These are phyloP conservation scores for Fusarium sp. DNA, from an alignment of 2,329 filamentous ascomycete genomes.

Conservation along the genomic window DNA sequence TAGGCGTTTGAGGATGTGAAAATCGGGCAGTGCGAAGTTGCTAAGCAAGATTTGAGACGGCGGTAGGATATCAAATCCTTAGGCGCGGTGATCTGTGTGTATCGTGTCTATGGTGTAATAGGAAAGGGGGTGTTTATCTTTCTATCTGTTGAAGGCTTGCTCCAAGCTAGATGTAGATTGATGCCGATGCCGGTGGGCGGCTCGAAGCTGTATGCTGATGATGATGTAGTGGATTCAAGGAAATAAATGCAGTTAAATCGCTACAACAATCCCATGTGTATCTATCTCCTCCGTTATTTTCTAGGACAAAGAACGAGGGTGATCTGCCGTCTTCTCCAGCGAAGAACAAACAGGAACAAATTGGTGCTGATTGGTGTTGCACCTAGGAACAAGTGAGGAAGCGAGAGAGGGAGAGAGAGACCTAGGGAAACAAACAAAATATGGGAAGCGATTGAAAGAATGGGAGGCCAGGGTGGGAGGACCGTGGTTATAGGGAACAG, in stretches of 20 bases:
- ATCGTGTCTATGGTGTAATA: conserved; percentile 23
- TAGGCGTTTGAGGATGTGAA: conserved; percentile 31
- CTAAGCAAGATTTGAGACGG: conserved; percentile 35
- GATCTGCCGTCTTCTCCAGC: conserved; percentile 39
- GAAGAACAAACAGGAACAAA: conserved; percentile 36
- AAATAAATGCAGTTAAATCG: conserved; percentile 39
- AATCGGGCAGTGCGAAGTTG: conserved; percentile 13
- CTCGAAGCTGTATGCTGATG: conserved; percentile 38
- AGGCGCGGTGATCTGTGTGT: conserved; percentile 29
- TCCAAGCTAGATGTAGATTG: conserved; percentile 42
- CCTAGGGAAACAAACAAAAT: conserved; percentile 38
- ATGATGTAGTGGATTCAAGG: conserved; percentile 39
- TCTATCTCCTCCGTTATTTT: conserved; percentile 14
- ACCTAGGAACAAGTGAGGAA: conserved; percentile 31
- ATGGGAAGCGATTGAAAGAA: conserved; percentile 27
- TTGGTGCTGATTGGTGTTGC: conserved; percentile 19
- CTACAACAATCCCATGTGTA: conserved; percentile 29
- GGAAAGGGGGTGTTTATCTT: conserved; percentile 22
- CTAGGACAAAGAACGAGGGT: conserved; percentile 43
- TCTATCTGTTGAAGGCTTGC: conserved; percentile 44
- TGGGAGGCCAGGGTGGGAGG: conserved; percentile 36
- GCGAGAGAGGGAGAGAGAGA: conserved; percentile 37
- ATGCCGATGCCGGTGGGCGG: conserved; percentile 29
- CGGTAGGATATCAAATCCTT: conserved; percentile 48
- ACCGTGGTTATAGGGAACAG: conserved; percentile 44